These are phyloP conservation scores for Coprinellus micaceus DNA, from an alignment of 768 basidiomycete genomes.

Conservation along the genomic window DNA sequence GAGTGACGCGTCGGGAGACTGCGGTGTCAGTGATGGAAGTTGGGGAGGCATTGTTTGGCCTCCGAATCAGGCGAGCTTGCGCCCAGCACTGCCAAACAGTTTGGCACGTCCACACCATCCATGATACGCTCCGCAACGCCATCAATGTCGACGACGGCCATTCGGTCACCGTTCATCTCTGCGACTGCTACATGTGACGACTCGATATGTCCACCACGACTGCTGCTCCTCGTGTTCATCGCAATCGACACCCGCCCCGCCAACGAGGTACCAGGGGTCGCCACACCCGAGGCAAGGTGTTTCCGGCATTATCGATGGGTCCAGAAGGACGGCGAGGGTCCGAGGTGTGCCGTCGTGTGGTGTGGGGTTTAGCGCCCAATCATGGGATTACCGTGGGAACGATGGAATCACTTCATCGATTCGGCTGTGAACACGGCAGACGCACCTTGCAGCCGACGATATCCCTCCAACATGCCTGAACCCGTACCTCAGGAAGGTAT, in stretches of 20 bases:
- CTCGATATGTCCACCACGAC: no score
- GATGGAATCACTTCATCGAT: slow-evolving; percentile 12
- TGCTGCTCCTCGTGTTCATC: no score
- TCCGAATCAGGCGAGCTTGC: neutral
- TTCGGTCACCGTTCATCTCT: no score
- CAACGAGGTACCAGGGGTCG: no score
- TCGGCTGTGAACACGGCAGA: neutral
- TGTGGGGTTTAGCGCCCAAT: slow-evolving; percentile 2
- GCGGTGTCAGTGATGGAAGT: slow-evolving; percentile 5
- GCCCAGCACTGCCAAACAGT: neutral
- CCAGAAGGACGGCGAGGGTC: slow-evolving; percentile 1
- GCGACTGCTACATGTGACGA: no score
- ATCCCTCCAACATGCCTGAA: slow-evolving; percentile 45
- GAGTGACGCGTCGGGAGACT: slow-evolving; percentile 11
- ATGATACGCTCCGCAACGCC: neutral
- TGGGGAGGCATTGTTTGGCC: slow-evolving; percentile 6
- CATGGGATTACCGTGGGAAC: slow-evolving; percentile 26
- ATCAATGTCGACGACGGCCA: neutral
- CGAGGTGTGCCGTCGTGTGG: neutral
- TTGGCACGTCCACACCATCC: neutral
- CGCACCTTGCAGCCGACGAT: slow-evolving; percentile 1
- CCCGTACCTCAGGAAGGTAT: slow-evolving; percentile 80
- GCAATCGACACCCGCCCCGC: no score
- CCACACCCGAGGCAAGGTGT: no score
- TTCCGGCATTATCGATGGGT: neutral